Conservation (phyloP, 805 yeast genomes). For the Candida oleophila region DNA sequence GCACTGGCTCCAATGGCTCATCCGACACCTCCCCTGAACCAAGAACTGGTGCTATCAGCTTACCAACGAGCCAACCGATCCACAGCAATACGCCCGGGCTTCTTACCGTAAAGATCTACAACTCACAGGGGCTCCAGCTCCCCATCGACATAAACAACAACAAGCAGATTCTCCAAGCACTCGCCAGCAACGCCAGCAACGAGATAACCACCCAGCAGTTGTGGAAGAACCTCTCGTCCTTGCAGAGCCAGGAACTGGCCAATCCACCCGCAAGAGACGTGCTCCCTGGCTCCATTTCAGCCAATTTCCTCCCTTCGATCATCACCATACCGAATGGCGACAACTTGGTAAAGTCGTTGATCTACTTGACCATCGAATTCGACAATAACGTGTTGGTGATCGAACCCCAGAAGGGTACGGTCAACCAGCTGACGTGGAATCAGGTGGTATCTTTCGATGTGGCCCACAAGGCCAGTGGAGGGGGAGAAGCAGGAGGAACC, state of each 20-base stretch:
- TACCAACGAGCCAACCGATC: too few relatives aligned
- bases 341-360: slow-evolving; percentile 59
- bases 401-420: slow-evolving; percentile 83
- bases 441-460: slow-evolving; percentile 91
- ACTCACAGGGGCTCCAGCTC: slow-evolving; percentile 62
- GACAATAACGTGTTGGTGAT: slow-evolving; percentile 91
- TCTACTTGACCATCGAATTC: slow-evolving; percentile 87
- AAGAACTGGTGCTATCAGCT: not conserved
- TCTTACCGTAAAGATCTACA: slow-evolving; percentile 73
- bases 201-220: slow-evolving; percentile 28
- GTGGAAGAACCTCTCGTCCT: slow-evolving; percentile 25
- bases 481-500: slow-evolving; percentile 7
- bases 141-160: slow-evolving; percentile 72
- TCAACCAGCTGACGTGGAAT: slow-evolving; percentile 78
- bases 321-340: slow-evolving; percentile 53
- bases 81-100: slow-evolving; percentile 54
- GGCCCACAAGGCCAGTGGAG: slow-evolving; percentile 34
- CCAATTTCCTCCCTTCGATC: slow-evolving; percentile 50
- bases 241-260: slow-evolving; percentile 13
- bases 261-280: slow-evolving; percentile 19
- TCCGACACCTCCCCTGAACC: slow-evolving; percentile 12
- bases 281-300: slow-evolving; percentile 31
- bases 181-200: slow-evolving; percentile 53
- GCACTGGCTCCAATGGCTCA: too few relatives aligned
- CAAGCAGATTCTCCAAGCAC: slow-evolving; percentile 59